Conservation (phyloP, 148 eudicot species). For the Rhododendron kiyosumense region DNA sequence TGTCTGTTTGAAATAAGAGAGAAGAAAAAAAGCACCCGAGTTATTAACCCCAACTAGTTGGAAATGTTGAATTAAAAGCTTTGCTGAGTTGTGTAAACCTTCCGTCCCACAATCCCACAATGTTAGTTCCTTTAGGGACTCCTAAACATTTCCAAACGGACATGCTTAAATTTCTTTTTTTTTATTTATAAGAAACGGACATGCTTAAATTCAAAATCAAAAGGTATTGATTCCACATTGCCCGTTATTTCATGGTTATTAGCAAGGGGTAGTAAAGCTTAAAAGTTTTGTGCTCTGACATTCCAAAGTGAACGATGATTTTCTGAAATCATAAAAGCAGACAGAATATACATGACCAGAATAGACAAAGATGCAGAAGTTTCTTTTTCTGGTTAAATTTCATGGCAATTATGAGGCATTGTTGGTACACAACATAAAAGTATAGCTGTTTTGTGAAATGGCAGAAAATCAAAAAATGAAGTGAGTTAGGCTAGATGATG, state of each 20-base stretch:
- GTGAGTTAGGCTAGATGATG: not conserved
- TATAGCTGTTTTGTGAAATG: not conserved
- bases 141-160: not conserved
- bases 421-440: not conserved
- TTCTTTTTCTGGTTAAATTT: not conserved
- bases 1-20: constrained; percentile 45
- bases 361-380: not conserved
- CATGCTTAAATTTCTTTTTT: not conserved
- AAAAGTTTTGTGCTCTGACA: not conserved
- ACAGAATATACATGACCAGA: not conserved
- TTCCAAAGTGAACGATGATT: not conserved
- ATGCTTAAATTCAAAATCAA: not conserved
- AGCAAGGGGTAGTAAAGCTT: not conserved
- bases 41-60: not conserved
- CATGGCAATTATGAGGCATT: not conserved
- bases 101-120: not conserved
- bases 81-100: not conserved
- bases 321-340: not conserved
- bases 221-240: not conserved
- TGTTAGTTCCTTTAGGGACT: not conserved
- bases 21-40: not conserved
- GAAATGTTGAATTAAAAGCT: not conserved
- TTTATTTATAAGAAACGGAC: not conserved
- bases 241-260: not conserved
- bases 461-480: not conserved